These are phyloP conservation scores for Jimgerdemannia flammicorona DNA, from an alignment of 192 early-diverging fungal genomes.

Conservation along the genomic window DNA sequence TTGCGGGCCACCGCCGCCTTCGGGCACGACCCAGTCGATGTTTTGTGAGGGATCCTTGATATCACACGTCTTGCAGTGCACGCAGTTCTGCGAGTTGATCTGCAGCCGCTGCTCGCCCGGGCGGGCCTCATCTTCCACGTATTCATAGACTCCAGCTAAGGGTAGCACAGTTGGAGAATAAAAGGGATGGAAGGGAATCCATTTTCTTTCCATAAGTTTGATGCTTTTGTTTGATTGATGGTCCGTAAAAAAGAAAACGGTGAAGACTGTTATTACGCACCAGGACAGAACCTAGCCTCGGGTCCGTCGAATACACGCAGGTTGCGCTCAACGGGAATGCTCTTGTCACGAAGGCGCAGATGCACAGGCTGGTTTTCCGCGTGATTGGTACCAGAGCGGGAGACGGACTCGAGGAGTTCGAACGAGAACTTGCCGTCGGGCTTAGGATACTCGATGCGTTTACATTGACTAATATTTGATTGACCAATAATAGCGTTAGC, in stretches of 20 bases:
- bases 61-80: conserved; percentile 99
- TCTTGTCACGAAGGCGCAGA: conserved; percentile 72
- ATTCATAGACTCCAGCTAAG: conserved; percentile 93
- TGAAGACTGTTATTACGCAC: conserved; percentile 28
- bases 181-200: conserved; percentile 1
- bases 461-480: conserved; percentile 39
- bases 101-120: conserved; percentile 90
- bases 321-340: conserved; percentile 79
- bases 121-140: conserved; percentile 88
- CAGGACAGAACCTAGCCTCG: conserved; percentile 95
- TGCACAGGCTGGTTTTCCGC: conserved; percentile 95
- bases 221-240: no score
- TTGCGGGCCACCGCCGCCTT: conserved; percentile 83
- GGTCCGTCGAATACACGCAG: conserved; percentile 88
- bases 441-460: conserved; percentile 94
- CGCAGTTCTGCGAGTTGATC: conserved; percentile 97
- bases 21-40: conserved; percentile 97
- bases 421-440: conserved; percentile 94
- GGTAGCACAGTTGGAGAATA: conserved; percentile 6
- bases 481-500: no score
- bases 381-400: conserved; percentile 91
- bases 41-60: conserved; percentile 99
- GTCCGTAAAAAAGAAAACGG: not conserved
- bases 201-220: no score
- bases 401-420: conserved; percentile 92